phyloP scores from a whole-genome alignment of 805 yeast species.

The Lachancea lanzarotensis region DNA sequence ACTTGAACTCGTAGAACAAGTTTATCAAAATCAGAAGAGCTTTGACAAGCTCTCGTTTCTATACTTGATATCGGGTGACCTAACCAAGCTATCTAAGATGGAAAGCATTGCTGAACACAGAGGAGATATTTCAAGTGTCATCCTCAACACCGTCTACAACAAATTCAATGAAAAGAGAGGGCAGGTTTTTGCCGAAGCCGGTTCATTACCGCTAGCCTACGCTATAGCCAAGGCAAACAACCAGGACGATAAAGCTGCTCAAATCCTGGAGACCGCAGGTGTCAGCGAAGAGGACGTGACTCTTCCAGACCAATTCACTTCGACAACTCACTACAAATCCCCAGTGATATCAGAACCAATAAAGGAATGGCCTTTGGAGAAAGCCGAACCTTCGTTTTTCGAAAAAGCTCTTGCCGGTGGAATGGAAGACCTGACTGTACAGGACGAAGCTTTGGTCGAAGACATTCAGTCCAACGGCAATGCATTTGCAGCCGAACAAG shows the following conservation, averaged over 20 bases:
- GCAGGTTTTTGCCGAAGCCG: constrained; percentile 64
- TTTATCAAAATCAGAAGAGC: constrained; percentile 77
- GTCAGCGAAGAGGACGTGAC: constrained; percentile 55
- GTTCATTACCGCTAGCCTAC: constrained; percentile 84
- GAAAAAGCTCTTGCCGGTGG: constrained; percentile 80
- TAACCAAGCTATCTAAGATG: constrained; percentile 71
- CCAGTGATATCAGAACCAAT: constrained; percentile 43
- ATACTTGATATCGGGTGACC: constrained; percentile 79
- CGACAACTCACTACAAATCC: constrained; percentile 39
- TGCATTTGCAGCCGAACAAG: constrained; percentile 32
- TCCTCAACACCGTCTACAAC: constrained; percentile 76
- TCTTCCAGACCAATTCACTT: constrained; percentile 46
- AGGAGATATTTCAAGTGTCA: constrained; percentile 68
- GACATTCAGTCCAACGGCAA: constrained; percentile 18
- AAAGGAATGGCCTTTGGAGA: constrained; percentile 76
- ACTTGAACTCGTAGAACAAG: constrained; percentile 74
- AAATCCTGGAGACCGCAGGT: constrained; percentile 65
- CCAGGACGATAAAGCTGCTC: constrained; percentile 63
- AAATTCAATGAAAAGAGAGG: constrained; percentile 73
- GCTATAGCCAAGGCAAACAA: constrained; percentile 88
- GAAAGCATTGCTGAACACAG: constrained; percentile 83
- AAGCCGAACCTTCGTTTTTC: constrained; percentile 67
- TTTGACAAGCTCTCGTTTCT: constrained; percentile 88
- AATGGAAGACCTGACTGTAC: constrained; percentile 50
- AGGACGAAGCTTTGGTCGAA: constrained; percentile 12